Percentiles rank a stretch among this genome's conserved stretches.
phyloP scores from a whole-genome alignment of 2,329 filamentous ascomycete species.

The Trichoderma sp. region DNA sequence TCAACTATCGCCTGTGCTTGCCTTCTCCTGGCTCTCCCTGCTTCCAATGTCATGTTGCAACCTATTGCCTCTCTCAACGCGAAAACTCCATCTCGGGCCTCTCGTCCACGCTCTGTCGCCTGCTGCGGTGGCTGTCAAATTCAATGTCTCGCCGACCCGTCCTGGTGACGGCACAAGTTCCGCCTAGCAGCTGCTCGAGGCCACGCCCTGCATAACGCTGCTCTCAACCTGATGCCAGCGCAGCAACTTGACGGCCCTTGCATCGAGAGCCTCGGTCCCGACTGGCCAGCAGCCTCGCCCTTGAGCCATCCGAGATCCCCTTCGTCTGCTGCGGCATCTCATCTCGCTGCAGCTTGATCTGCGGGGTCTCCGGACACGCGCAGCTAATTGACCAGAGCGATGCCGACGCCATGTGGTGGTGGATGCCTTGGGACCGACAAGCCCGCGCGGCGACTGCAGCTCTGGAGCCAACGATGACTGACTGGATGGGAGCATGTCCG shows the following conservation, averaged over 20 bases:
- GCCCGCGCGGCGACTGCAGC: slow-evolving; percentile 5
- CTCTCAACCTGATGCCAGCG: not conserved
- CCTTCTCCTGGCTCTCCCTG: slow-evolving; percentile 2
- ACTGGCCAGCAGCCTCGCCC: slow-evolving; percentile 1
- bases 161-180: not conserved
- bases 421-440: slow-evolving; percentile 5
- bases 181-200: not conserved
- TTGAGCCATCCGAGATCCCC: not conserved
- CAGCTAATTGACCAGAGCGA: slow-evolving; percentile 6
- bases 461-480: not conserved
- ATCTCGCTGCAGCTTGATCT: slow-evolving; percentile 21
- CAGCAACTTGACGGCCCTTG: slow-evolving; percentile 20
- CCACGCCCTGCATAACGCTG: slow-evolving; percentile 7
- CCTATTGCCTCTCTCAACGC: not conserved
- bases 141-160: slow-evolving; percentile 10
- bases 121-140: not conserved
- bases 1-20: not conserved
- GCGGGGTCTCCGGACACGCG: slow-evolving; percentile 20
- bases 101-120: not conserved
- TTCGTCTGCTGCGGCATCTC: slow-evolving; percentile 10
- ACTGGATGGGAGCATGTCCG: not conserved
- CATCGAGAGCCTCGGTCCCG: not conserved
- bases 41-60: not conserved
- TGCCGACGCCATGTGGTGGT: slow-evolving; percentile 20
- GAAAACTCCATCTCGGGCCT: slow-evolving; percentile 7